A percentile compares a stretch with the other conserved stretches of the same genome.
These are phyloP conservation scores for Przewalskia tangutica DNA, from an alignment of 257 asterid genomes.

Conservation along the genomic window DNA sequence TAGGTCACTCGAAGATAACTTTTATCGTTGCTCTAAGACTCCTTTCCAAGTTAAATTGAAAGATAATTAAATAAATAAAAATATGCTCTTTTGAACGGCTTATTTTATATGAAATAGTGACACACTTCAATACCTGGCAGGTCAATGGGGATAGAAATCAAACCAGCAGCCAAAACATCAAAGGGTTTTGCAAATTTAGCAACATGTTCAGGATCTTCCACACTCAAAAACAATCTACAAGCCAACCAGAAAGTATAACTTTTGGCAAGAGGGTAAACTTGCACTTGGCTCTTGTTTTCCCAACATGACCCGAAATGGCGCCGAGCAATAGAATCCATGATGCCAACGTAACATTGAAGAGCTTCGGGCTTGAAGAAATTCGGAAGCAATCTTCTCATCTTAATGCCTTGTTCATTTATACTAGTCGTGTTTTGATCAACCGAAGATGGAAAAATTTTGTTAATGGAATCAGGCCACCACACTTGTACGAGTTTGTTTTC, in stretches of 20 bases:
- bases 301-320: constrained; percentile 37
- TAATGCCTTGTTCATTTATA: constrained; percentile 37
- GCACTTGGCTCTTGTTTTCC: constrained; percentile 26
- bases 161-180: constrained; percentile 32
- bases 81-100: neutral
- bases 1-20: no score
- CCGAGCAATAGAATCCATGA: constrained; percentile 41
- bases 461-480: constrained; percentile 46
- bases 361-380: constrained; percentile 49
- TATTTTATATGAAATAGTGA: neutral
- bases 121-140: constrained; percentile 23
- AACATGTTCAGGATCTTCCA: constrained; percentile 36
- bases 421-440: neutral
- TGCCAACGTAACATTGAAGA: constrained; percentile 43
- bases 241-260: constrained; percentile 49
- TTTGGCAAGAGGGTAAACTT: constrained; percentile 36
- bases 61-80: neutral
- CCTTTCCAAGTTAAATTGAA: no score
- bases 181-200: constrained; percentile 21
- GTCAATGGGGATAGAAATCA: constrained; percentile 40
- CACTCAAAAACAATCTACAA: constrained; percentile 33
- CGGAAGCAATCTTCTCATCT: constrained; percentile 48
- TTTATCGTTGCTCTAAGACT: no score
- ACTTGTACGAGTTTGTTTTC: constrained; percentile 29
- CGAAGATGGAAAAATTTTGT: constrained; percentile 37